Base-by-base conservation (phyloP, 176 grass and related monocot species). In the Chloris gayana region DNA sequence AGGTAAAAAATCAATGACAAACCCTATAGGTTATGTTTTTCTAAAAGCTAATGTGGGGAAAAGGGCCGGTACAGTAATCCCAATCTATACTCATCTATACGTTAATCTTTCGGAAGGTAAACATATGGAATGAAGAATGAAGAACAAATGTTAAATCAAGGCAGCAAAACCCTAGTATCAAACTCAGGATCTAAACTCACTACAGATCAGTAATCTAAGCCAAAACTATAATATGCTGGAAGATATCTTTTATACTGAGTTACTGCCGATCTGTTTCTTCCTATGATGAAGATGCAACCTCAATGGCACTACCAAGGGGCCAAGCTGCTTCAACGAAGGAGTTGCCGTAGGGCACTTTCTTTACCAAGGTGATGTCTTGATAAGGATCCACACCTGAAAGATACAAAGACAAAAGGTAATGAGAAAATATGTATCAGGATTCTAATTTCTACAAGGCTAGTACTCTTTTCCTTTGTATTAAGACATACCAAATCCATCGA, bases 281-380 rank as follows among this genome's bases (percentile, higher is more conserved):
- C 89, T 97, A 91, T 67, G 77, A 79, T 70, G 84, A 91, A 79
- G 96, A 99, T 87, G 93, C 96, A 73, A 76, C 87, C 84, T 99
- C 96, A 82, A 99, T 93, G 79, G 96, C 96, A 58, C 90, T 99
- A 72, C 93, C 96, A 82, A 99, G 92, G 29, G 96, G 90, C 96
- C 93, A 95, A 72, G 96, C 93, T 73, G 96, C 96, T 88, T 99
- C 96, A 10, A 93, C 93, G 67, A 82, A 91, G 7, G 88, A 89
- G 76, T 93, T 88, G 27, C 86, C 74, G 30, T 89, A 93, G 68
- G 45, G 79, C 34, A 99, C 88, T 83, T 99, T 89, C 87, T 99
- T 99, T 74, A 99, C 92, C 79, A 99, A 89, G 26, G 86, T 95
- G 76, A 98, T 98, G 64, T 95, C 92, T 84, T 98, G 96, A 80